phyloP scores from a whole-genome alignment of 2,329 filamentous ascomycete species.

The Botrytis aclada region DNA sequence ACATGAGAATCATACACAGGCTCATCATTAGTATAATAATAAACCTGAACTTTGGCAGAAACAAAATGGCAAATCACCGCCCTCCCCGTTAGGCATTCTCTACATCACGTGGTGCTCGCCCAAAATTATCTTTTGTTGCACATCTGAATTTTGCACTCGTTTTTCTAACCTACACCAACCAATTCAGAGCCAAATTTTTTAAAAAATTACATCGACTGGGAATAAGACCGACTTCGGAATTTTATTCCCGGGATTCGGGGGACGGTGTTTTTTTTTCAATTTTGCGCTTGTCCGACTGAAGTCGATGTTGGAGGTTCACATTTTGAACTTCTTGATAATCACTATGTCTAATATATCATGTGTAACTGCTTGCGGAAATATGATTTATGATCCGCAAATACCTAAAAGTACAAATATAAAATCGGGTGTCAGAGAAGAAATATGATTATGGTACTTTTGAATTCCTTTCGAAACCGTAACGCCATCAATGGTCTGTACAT shows the following conservation, averaged over 20 bases:
- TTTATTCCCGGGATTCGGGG: neutral
- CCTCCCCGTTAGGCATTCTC: neutral
- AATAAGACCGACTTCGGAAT: neutral
- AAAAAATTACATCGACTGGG: neutral
- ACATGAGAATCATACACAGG: neutral
- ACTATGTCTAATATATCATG: neutral
- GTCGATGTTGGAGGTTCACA: neutral
- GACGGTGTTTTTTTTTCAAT: neutral
- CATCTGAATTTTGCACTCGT: neutral
- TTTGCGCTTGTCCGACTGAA: neutral
- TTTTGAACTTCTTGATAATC: neutral
- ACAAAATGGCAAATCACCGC: neutral
- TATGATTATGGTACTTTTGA: neutral
- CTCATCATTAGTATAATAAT: neutral
- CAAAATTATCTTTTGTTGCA: neutral
- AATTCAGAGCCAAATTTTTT: neutral
- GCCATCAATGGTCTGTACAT: neutral
- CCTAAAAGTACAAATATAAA: neutral
- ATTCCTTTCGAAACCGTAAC: neutral
- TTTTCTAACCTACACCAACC: neutral
- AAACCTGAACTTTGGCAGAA: neutral
- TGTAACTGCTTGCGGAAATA: neutral
- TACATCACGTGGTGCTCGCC: neutral
- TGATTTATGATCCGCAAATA: neutral
- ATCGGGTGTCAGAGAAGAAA: neutral